Evolutionary conservation across 345 rosid species (phyloP).

Genomic region (Draba incana): DNA sequence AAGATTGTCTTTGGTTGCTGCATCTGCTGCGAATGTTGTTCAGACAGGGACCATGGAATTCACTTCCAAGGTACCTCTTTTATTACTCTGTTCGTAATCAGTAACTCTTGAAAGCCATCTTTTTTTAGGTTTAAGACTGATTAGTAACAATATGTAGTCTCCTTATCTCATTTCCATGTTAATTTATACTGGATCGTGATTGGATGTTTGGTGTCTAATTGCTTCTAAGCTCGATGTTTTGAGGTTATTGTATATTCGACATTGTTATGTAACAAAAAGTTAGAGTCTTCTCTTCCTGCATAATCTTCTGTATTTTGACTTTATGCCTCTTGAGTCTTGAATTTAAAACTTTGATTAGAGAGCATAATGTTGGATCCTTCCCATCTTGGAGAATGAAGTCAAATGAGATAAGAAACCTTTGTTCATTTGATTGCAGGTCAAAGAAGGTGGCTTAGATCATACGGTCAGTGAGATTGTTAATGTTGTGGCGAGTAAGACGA

Average conservation of each 20-base stretch:
- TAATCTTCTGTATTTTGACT: not conserved
- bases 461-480: constrained; percentile 89
- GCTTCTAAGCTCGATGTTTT: no score
- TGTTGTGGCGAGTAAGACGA: constrained; percentile 82
- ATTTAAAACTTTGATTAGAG: no score
- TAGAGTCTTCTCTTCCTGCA: constrained; percentile 15
- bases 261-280: not conserved
- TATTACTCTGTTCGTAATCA: not conserved
- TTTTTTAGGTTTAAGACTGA: no score
- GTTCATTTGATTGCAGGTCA: constrained; percentile 59
- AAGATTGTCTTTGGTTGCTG: constrained; percentile 81
- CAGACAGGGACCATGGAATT: constrained; percentile 83
- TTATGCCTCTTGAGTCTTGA: no score
- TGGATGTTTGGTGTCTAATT: no score
- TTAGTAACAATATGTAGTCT: no score
- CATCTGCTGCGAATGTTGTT: constrained; percentile 88
- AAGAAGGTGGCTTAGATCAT: constrained; percentile 89
- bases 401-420: constrained; percentile 5
- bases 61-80: constrained; percentile 62
- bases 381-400: constrained; percentile 1
- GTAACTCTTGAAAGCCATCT: no score
- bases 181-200: no score
- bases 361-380: no score
- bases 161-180: no score
- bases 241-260: not conserved